Percentiles rank a stretch among this genome's conserved stretches.
Conservation (phyloP, 208 protist genomes). For the Acanthamoeba rhysodes region DNA sequence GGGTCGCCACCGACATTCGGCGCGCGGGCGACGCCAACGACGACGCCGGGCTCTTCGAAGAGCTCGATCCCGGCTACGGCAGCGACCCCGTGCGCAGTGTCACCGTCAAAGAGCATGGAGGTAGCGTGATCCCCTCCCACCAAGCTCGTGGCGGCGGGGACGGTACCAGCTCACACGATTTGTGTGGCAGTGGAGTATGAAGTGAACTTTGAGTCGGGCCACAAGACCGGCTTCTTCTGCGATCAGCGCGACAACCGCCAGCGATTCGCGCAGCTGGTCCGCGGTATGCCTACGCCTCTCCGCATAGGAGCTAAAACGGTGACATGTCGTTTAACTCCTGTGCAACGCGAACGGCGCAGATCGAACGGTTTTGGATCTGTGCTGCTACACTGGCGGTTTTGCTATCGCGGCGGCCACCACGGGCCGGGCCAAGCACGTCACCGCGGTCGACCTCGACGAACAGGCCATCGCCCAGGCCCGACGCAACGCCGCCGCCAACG, state of each 20-base stretch:
- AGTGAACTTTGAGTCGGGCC: constrained; percentile 58
- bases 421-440: constrained; percentile 2
- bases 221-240: constrained; percentile 69
- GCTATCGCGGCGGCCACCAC: neutral
- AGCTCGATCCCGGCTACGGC: neutral
- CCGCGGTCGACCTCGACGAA: constrained; percentile 51
- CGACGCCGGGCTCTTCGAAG: neutral
- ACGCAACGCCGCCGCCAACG: constrained; percentile 31
- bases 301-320: too few species aligned
- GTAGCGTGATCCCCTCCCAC: neutral
- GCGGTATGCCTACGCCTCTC: neutral
- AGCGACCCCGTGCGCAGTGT: neutral
- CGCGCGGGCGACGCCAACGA: neutral
- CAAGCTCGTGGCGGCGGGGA: too few species aligned
- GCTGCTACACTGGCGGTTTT: constrained; percentile 48
- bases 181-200: neutral
- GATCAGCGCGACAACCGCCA: constrained; percentile 52
- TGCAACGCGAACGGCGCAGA: neutral
- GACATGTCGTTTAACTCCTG: neutral
- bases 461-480: constrained; percentile 46
- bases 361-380: constrained; percentile 35
- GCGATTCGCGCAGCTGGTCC: neutral
- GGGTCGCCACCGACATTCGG: constrained; percentile 44
- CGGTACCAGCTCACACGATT: too few species aligned
- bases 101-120: neutral